Conservation (phyloP, 2,329 filamentous ascomycete genomes). For the Colletotrichum sp. region DNA sequence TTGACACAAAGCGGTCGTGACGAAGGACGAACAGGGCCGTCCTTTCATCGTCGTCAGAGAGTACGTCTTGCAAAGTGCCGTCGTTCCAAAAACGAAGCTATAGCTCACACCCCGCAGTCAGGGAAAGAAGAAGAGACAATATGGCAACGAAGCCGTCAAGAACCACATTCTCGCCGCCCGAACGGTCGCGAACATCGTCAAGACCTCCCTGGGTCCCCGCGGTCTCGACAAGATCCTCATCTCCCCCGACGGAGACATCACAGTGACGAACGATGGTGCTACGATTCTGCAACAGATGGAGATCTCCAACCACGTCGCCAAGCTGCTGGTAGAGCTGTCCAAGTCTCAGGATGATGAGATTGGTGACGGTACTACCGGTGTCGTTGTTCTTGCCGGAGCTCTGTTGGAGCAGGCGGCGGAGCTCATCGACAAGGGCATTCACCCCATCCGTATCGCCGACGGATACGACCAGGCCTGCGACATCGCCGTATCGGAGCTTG, state of each 20-base stretch:
- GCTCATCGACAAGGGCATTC: constrained; percentile 99
- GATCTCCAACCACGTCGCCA: constrained; percentile 97
- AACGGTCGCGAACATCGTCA: constrained; percentile 96
- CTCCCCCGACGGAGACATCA: constrained; percentile 97
- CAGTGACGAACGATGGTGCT: constrained; percentile 97
- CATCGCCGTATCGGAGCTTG: constrained; percentile 90
- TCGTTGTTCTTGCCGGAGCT: constrained; percentile 93
- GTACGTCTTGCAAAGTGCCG: constrained; percentile 56
- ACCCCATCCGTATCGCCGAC: constrained; percentile 97
- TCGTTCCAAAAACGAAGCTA: neutral
- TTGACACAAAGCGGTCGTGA: constrained; percentile 62
- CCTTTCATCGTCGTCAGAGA: constrained; percentile 99
- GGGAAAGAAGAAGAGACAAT: constrained; percentile 96
- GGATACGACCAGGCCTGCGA: constrained; percentile 98
- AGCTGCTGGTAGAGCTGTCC: constrained; percentile 93
- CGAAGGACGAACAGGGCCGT: constrained; percentile 97
- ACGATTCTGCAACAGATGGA: constrained; percentile 99
- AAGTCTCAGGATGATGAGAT: constrained; percentile 99
- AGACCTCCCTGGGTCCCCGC: constrained; percentile 92
- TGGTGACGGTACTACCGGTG: constrained; percentile 96
- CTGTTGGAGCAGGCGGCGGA: constrained; percentile 96
- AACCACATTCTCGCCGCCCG: constrained; percentile 96
- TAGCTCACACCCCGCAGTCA: constrained; percentile 62
- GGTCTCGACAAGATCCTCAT: constrained; percentile 99
- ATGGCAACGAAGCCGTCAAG: constrained; percentile 97